A percentile compares a stretch with the other conserved stretches of the same genome.
Conservation (phyloP, 176 grass and related monocot genomes). For the Phragmites australis region DNA sequence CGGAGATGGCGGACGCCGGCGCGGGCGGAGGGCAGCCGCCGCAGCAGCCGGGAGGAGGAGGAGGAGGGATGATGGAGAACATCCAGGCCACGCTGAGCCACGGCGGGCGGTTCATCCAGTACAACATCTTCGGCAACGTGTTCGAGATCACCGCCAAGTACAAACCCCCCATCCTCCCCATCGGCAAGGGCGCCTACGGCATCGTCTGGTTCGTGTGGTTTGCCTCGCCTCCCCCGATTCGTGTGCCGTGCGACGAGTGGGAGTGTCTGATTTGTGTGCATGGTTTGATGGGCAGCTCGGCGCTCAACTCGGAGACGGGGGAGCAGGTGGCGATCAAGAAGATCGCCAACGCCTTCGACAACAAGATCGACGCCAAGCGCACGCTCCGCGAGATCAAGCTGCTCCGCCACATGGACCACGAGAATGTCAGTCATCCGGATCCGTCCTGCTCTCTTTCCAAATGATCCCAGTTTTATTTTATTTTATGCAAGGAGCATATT, state of each 20-base stretch:
- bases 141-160: constrained; percentile 93
- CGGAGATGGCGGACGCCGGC: constrained; percentile 75
- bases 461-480: background rate
- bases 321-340: constrained; percentile 99
- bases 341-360: constrained; percentile 99
- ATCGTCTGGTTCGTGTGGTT: constrained; percentile 69
- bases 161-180: constrained; percentile 92
- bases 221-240: background rate
- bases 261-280: background rate
- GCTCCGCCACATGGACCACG: constrained; percentile 98
- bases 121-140: constrained; percentile 98
- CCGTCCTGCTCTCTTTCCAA: background rate
- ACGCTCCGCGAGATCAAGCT: constrained; percentile 98
- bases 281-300: constrained; percentile 51
- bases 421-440: constrained; percentile 66
- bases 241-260: background rate
- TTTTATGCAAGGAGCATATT: background rate
- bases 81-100: constrained; percentile 92
- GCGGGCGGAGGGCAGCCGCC: background rate
- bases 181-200: constrained; percentile 97
- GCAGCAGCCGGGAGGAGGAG: background rate
- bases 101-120: constrained; percentile 89
- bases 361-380: constrained; percentile 97
- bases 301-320: constrained; percentile 87
- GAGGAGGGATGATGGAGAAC: constrained; percentile 54